phyloP scores from a whole-genome alignment of 805 yeast species.

The Yarrowia divulgata region DNA sequence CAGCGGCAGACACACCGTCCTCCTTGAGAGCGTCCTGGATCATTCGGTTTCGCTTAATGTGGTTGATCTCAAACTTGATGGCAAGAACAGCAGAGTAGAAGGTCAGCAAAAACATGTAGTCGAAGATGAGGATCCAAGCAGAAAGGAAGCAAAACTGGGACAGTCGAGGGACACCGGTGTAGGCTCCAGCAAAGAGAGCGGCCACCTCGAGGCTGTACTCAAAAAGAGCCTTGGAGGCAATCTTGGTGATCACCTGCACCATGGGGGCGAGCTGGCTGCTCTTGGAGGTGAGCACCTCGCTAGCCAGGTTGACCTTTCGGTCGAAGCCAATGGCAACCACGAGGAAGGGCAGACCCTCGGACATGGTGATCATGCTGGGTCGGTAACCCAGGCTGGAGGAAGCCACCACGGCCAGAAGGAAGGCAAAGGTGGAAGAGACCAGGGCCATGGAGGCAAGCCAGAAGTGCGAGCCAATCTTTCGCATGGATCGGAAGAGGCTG shows the following conservation, averaged over 20 bases:
- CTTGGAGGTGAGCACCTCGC: constrained; percentile 51
- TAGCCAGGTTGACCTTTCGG: constrained; percentile 76
- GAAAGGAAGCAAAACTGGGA: constrained; percentile 81
- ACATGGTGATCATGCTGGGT: constrained; percentile 74
- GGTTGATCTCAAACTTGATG: constrained; percentile 84
- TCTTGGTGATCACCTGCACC: constrained; percentile 50
- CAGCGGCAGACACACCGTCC: constrained; percentile 80
- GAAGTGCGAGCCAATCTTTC: constrained; percentile 77
- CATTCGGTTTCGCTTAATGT: constrained; percentile 81
- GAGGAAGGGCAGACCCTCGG: constrained; percentile 93
- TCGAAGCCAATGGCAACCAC: constrained; percentile 93
- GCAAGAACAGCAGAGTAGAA: constrained; percentile 85
- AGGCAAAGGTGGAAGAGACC: constrained; percentile 80
- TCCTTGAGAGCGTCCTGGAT: constrained; percentile 85
- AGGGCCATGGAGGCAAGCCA: constrained; percentile 86
- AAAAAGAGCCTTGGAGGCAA: constrained; percentile 63
- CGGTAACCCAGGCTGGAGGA: constrained; percentile 63
- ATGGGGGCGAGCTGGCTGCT: constrained; percentile 51
- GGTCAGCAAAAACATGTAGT: constrained; percentile 74
- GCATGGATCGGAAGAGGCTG: constrained; percentile 78
- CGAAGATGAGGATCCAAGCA: constrained; percentile 72
- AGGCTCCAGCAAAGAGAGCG: constrained; percentile 63
- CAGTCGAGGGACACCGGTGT: constrained; percentile 73
- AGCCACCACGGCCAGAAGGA: constrained; percentile 75
- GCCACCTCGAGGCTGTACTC: constrained; percentile 77